Percentiles rank a stretch among this genome's conserved stretches.
These are phyloP conservation scores for Gleditsia sinensis DNA, from an alignment of 306 rosid species.

Conservation along the genomic window DNA sequence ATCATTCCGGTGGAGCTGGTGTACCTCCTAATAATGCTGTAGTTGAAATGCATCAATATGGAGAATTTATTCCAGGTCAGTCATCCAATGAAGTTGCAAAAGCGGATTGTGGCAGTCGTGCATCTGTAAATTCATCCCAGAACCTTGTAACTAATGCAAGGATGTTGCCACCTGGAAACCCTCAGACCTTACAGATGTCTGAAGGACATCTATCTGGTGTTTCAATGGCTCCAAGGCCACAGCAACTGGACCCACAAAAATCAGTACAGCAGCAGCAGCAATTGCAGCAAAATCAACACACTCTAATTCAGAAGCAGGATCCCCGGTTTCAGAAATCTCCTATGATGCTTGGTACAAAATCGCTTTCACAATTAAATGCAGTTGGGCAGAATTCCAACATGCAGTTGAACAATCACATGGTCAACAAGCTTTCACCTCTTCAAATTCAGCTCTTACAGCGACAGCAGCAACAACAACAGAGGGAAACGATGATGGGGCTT, in stretches of 20 bases:
- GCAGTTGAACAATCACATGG: constrained; percentile 71
- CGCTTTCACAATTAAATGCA: constrained; percentile 66
- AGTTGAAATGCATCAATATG: constrained; percentile 82
- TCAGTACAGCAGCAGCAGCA: constrained; percentile 56
- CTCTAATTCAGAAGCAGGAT: constrained; percentile 71
- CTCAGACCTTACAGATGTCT: constrained; percentile 90
- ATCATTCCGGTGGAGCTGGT: constrained; percentile 55
- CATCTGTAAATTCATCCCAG: constrained; percentile 67
- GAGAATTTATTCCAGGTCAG: constrained; percentile 67
- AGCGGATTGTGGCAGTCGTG: constrained; percentile 48
- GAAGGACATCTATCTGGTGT: constrained; percentile 75
- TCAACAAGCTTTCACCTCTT: constrained; percentile 59
- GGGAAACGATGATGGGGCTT: constrained; percentile 87
- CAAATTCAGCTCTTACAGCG: constrained; percentile 68
- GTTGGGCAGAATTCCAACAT: constrained; percentile 74
- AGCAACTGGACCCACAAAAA: constrained; percentile 72
- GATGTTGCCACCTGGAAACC: constrained; percentile 89
- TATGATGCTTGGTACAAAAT: constrained; percentile 69
- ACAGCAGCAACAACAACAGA: constrained; percentile 67
- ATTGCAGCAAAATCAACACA: constrained; percentile 72
- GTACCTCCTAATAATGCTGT: too few species aligned
- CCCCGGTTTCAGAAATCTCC: constrained; percentile 75
- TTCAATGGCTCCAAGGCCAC: constrained; percentile 72
- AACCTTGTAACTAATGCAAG: constrained; percentile 65
- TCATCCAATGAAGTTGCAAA: constrained; percentile 65